Evolutionary conservation across 108 stramenopile genomes (phyloP).

Genomic region (Pseudonitzschia delicatissima): DNA sequence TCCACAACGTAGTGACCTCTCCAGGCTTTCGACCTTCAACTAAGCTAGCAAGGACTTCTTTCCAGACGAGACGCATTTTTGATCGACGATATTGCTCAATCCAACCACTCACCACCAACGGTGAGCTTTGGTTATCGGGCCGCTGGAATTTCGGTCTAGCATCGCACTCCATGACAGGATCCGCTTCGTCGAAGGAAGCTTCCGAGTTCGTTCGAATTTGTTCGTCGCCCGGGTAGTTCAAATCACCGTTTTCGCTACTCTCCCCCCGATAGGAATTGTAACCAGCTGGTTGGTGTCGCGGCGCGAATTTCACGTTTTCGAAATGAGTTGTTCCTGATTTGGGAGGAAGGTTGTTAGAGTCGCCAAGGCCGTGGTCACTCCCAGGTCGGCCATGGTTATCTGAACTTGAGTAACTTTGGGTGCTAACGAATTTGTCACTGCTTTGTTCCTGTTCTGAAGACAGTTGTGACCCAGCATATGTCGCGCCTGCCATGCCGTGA

Average conservation of each 20-base stretch:
- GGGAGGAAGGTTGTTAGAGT: background rate
- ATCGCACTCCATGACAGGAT: background rate
- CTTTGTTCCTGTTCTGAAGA: background rate
- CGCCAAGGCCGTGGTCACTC: background rate
- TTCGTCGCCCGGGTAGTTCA: background rate
- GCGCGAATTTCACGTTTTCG: background rate
- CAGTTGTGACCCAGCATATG: background rate
- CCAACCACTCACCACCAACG: conserved; percentile 82
- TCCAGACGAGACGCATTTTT: conserved; percentile 83
- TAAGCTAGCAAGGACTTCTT: conserved; percentile 74
- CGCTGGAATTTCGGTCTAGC: conserved; percentile 66
- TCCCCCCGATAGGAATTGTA: too few species aligned
- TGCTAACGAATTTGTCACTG: background rate
- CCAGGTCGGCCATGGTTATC: too few species aligned
- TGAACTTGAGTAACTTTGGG: too few species aligned
- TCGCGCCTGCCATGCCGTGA: background rate
- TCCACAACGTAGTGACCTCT: conserved; percentile 87
- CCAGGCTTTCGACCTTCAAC: conserved; percentile 73
- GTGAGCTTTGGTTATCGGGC: conserved; percentile 64
- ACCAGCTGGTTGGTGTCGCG: background rate
- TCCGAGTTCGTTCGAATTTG: background rate
- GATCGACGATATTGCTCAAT: conserved; percentile 83
- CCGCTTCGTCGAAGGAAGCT: background rate
- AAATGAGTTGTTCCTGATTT: background rate
- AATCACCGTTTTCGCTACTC: background rate